Evolutionary conservation across 1,284 basidiomycete species (phyloP).

Genomic region (Ustilago shanxiensis): DNA sequence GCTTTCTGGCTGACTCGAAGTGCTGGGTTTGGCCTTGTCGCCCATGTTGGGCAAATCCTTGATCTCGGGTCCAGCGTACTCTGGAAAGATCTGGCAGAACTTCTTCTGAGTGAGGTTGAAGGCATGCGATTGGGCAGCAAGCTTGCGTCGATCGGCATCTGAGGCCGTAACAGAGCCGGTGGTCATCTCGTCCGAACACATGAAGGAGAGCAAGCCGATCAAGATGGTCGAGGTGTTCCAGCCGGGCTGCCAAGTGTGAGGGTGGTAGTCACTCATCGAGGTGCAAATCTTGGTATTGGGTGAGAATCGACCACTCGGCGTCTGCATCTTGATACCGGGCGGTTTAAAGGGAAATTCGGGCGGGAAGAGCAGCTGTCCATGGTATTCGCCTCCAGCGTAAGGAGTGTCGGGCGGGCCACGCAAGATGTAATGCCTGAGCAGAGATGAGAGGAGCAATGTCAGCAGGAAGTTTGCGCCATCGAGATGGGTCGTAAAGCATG

Average conservation of each 20-base stretch:
- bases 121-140: slow-evolving; percentile 83
- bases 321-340: slow-evolving; percentile 97
- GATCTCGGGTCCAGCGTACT: slow-evolving; percentile 44
- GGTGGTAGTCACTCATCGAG: slow-evolving; percentile 77
- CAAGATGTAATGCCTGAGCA: slow-evolving; percentile 73
- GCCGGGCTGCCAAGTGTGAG: slow-evolving; percentile 87
- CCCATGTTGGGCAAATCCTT: slow-evolving; percentile 68
- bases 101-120: slow-evolving; percentile 85
- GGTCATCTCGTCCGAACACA: slow-evolving; percentile 96
- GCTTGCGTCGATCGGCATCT: slow-evolving; percentile 81
- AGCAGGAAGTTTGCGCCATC: neutral
- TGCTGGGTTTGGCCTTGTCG: slow-evolving; percentile 26
- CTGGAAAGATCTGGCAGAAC: slow-evolving; percentile 73
- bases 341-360: slow-evolving; percentile 77
- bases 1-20: slow-evolving; percentile 6
- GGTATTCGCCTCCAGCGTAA: slow-evolving; percentile 91
- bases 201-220: slow-evolving; percentile 93
- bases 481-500: slow-evolving; percentile 7
- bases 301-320: slow-evolving; percentile 91
- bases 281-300: slow-evolving; percentile 86
- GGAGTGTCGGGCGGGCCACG: slow-evolving; percentile 93
- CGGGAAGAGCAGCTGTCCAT: slow-evolving; percentile 76
- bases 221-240: slow-evolving; percentile 95
- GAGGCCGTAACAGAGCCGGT: slow-evolving; percentile 88
- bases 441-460: neutral